Conservation (phyloP, 2,329 filamentous ascomycete species). For the Cladosporium sp. region DNA sequence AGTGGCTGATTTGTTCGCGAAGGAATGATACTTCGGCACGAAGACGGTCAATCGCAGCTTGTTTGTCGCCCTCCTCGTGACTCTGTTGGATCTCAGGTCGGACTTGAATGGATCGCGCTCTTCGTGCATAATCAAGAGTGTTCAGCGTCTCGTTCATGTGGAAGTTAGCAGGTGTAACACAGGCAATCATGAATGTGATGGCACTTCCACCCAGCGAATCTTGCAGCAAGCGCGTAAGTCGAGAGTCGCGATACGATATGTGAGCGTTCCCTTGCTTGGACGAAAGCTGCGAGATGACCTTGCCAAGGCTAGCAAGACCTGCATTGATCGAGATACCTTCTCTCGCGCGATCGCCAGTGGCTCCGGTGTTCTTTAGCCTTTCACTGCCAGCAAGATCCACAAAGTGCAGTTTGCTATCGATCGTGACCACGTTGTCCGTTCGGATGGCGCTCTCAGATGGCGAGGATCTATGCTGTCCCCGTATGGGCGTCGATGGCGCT, state of each 20-base stretch:
- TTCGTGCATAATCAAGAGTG: conserved; percentile 91
- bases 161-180: conserved; percentile 93
- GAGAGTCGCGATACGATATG: conserved; percentile 97
- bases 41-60: conserved; percentile 85
- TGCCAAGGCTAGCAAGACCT: conserved; percentile 87
- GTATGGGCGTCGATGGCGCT: conserved; percentile 42
- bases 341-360: conserved; percentile 86
- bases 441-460: conserved; percentile 66
- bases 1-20: conserved; percentile 84
- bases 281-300: conserved; percentile 96
- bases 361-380: conserved; percentile 92
- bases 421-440: conserved; percentile 64
- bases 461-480: conserved; percentile 82
- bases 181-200: conserved; percentile 99
- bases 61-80: conserved; percentile 85
- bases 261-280: conserved; percentile 82
- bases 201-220: conserved; percentile 95
- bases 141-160: conserved; percentile 97
- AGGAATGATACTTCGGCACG: conserved; percentile 92
- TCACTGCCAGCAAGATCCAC: conserved; percentile 97
- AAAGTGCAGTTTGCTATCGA: conserved; percentile 98
- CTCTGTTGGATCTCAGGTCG: conserved; percentile 94
- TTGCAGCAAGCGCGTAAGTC: conserved; percentile 87
- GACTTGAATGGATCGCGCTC: conserved; percentile 92
- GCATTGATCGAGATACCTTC: conserved; percentile 99